These are phyloP conservation scores for Withania somnifera DNA, from an alignment of 305 asterid species.

Conservation along the genomic window DNA sequence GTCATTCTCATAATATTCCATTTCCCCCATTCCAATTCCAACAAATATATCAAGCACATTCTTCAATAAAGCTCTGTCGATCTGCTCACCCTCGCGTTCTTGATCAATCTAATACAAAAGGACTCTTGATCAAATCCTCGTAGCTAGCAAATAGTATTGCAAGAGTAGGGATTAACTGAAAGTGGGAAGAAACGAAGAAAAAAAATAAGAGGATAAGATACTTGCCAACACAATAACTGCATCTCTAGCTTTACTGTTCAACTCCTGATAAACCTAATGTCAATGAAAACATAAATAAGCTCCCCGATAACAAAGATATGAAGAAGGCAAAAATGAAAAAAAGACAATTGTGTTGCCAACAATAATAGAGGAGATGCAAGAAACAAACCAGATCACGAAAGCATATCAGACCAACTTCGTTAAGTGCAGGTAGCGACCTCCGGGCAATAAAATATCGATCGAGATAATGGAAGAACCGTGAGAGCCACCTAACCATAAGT, in stretches of 20 bases:
- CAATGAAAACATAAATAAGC: not conserved
- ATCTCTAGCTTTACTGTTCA: conserved; percentile 30
- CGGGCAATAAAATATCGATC: conserved; percentile 36
- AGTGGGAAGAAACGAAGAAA: not conserved
- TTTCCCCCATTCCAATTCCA: conserved; percentile 33
- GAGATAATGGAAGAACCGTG: conserved; percentile 33
- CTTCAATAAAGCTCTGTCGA: conserved; percentile 29
- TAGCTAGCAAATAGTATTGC: not conserved
- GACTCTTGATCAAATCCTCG: not conserved
- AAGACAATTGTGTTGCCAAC: not conserved
- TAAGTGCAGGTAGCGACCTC: conserved; percentile 24
- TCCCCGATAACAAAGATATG: not conserved
- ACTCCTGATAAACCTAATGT: conserved; percentile 29
- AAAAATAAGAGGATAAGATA: not conserved
- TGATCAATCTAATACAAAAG: conserved; percentile 25
- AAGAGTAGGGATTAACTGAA: not conserved
- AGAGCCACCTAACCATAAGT: conserved; percentile 41
- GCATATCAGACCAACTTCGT: conserved; percentile 19
- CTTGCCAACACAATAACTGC: conserved; percentile 29
- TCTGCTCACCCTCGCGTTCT: conserved; percentile 42
- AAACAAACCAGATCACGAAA: conserved; percentile 17
- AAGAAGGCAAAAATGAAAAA: not conserved
- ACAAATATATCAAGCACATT: conserved; percentile 30
- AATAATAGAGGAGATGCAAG: not conserved
- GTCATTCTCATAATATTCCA: conserved; percentile 29